A percentile compares a stretch with the other conserved stretches of the same genome.
phyloP scores from a whole-genome alignment of 2,329 filamentous ascomycete species.

The Nigrospora oryzae region DNA sequence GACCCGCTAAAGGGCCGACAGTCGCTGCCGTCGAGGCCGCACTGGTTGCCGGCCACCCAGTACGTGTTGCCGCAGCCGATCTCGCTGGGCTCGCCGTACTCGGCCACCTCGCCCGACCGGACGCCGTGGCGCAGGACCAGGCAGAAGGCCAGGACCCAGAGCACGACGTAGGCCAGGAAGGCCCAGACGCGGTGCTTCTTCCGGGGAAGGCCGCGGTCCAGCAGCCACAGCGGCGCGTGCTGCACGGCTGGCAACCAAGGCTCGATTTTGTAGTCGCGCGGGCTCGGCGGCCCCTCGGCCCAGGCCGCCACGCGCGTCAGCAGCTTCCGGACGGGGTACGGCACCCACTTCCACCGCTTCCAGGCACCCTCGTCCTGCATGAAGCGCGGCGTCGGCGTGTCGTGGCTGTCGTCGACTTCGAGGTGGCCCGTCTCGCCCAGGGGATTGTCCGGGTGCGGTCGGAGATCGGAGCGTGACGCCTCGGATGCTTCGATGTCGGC shows the following conservation, averaged over 20 bases:
- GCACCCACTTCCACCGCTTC: slow-evolving; percentile 50
- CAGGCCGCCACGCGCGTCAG: slow-evolving; percentile 34
- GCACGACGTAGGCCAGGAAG: slow-evolving; percentile 49
- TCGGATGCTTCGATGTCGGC: slow-evolving; percentile 14
- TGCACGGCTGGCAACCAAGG: slow-evolving; percentile 61
- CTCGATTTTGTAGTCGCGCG: slow-evolving; percentile 41
- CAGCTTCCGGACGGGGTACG: slow-evolving; percentile 42
- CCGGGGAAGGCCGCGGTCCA: slow-evolving; percentile 55
- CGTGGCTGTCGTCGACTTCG: slow-evolving; percentile 36
- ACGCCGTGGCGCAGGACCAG: slow-evolving; percentile 59
- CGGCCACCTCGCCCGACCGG: slow-evolving; percentile 50
- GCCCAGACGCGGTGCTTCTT: slow-evolving; percentile 49
- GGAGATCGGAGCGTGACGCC: slow-evolving; percentile 13
- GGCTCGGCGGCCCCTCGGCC: slow-evolving; percentile 47
- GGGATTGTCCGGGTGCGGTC: slow-evolving; percentile 16
- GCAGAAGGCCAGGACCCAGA: slow-evolving; percentile 64
- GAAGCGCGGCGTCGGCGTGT: slow-evolving; percentile 49
- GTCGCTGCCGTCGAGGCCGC: slow-evolving; percentile 64
- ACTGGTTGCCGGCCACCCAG: slow-evolving; percentile 63
- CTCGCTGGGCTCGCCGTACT: slow-evolving; percentile 56
- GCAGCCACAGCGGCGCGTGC: slow-evolving; percentile 52
- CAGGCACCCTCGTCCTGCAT: slow-evolving; percentile 44
- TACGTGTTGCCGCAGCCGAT: slow-evolving; percentile 62
- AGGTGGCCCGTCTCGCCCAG: slow-evolving; percentile 23
- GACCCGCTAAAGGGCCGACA: slow-evolving; percentile 68